These are phyloP conservation scores for Globisporangium nodosum DNA, from an alignment of 352 stramenopile genomes.

Conservation along the genomic window DNA sequence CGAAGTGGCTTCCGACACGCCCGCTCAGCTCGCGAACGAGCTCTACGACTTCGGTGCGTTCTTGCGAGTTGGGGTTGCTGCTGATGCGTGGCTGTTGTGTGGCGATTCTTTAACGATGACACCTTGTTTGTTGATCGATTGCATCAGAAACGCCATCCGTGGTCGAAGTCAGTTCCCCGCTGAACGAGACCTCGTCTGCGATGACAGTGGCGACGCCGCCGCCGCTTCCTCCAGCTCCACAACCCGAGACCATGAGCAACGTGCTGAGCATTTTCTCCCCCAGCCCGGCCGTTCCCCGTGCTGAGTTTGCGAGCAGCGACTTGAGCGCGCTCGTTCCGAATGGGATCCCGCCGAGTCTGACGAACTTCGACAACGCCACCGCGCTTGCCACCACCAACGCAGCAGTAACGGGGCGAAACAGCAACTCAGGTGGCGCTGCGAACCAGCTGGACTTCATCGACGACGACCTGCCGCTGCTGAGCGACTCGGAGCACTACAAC, in stretches of 20 bases:
- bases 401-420: slow-evolving; percentile 2
- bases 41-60: slow-evolving; percentile 32
- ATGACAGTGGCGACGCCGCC: slow-evolving; percentile 28
- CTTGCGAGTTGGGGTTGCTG: not conserved
- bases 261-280: slow-evolving; percentile 78
- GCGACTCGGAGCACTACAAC: slow-evolving; percentile 62
- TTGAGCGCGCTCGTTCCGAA: slow-evolving; percentile 15
- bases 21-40: slow-evolving; percentile 15
- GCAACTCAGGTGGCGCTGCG: not conserved
- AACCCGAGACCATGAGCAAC: slow-evolving; percentile 30
- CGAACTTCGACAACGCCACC: slow-evolving; percentile 16
- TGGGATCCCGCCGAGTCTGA: slow-evolving; percentile 19
- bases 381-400: not conserved
- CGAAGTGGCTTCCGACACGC: slow-evolving; percentile 37
- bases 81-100: not conserved
- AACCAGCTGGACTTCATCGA: slow-evolving; percentile 63
- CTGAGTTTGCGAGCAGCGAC: slow-evolving; percentile 17
- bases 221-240: slow-evolving; percentile 2
- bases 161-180: slow-evolving; percentile 38
- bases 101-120: not conserved
- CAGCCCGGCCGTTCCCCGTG: slow-evolving; percentile 5
- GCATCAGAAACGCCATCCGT: slow-evolving; percentile 34
- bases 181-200: slow-evolving; percentile 23
- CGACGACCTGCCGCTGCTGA: slow-evolving; percentile 62
- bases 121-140: not conserved